Evolutionary conservation across 129 eudicot species (phyloP), one percentile per base, ranked within the genome.

Genomic region (Saussurea involucrata): DNA sequence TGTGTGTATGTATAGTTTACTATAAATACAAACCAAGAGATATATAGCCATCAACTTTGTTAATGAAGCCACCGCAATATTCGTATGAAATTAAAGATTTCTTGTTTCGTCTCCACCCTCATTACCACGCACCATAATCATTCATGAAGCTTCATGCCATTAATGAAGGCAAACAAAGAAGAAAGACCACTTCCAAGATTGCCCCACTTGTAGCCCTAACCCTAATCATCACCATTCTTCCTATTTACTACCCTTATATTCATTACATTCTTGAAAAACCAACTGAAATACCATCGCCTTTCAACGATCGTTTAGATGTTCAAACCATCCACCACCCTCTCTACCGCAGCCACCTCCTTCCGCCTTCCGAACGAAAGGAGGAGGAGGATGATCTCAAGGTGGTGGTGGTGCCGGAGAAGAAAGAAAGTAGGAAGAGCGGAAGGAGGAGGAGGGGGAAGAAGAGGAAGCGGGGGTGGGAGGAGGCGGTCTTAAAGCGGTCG

Each of bases 71-170:
- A 72, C 87, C 89, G 84, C 84, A 78, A 74, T 77, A 78, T 85
- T 28, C 88, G 84, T 75, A 79, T 11, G 31, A 57, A 66, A 64
- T 22, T 28, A 68, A 40, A 40, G 37, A 49, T 71, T 44, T 58
- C 44, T 21, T 49, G 60, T 34, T 57, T 24, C 18, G 55, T 63
- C 15, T 42, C 81, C 34, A 21, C n/a, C 68, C 70, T 55, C 66
- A 71, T 32, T 58, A 57, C 55, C 33, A n/a, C n/a, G n/a, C n/a
- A 27, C 78, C 64, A 61, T 40, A 63, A 55, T 33, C 83, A 71
- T 66, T 63, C 71, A 90, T 88, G 92, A 90, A 84, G 89, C 79
- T 68, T 78, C 93, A 90, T 69, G 71, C 78, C 73, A 66, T 78
- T 66, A 78, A 79, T 63, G 90, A 86, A 65, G 85, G 85, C 37